Percentiles rank a stretch among this genome's conserved stretches.
Conservation (phyloP, 2,329 filamentous ascomycete genomes). For the Helotiales sp. region DNA sequence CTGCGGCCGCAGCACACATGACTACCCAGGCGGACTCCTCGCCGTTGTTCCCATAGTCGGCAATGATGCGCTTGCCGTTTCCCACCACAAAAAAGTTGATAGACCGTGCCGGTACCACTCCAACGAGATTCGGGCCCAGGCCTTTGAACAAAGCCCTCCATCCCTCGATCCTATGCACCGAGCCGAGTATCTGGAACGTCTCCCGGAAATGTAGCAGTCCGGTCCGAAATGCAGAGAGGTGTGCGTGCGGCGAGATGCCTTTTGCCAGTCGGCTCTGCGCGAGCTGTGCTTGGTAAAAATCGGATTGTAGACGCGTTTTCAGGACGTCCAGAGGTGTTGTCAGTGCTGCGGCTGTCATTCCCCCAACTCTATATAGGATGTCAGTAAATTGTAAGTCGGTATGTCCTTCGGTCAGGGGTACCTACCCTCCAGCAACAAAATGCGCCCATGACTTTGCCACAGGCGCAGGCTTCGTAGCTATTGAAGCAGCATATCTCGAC, state of each 20-base stretch:
- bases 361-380: constrained; percentile 67
- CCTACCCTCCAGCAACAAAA: constrained; percentile 87
- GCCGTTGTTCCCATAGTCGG: constrained; percentile 73
- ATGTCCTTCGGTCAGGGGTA: constrained; percentile 28
- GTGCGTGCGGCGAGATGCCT: constrained; percentile 52
- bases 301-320: constrained; percentile 90
- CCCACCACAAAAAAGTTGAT: constrained; percentile 96
- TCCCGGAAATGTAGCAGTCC: constrained; percentile 78
- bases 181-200: constrained; percentile 82
- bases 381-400: constrained; percentile 7
- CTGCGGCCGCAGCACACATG: constrained; percentile 74
- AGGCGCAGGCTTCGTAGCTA: constrained; percentile 48
- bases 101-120: constrained; percentile 84
- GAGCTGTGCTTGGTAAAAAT: constrained; percentile 89
- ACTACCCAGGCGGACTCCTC: constrained; percentile 77
- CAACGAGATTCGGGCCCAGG: constrained; percentile 85
- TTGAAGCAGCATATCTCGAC: constrained; percentile 46
- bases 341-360: constrained; percentile 90
- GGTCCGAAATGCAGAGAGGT: constrained; percentile 68
- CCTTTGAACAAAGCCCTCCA: constrained; percentile 91
- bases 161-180: constrained; percentile 82
- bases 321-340: constrained; percentile 93
- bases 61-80: constrained; percentile 84
- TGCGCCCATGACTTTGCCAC: constrained; percentile 87
- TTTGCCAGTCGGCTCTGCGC: constrained; percentile 66